These are phyloP conservation scores for Pyricularia grisea DNA, from an alignment of 2,329 filamentous ascomycete genomes.

Conservation along the genomic window DNA sequence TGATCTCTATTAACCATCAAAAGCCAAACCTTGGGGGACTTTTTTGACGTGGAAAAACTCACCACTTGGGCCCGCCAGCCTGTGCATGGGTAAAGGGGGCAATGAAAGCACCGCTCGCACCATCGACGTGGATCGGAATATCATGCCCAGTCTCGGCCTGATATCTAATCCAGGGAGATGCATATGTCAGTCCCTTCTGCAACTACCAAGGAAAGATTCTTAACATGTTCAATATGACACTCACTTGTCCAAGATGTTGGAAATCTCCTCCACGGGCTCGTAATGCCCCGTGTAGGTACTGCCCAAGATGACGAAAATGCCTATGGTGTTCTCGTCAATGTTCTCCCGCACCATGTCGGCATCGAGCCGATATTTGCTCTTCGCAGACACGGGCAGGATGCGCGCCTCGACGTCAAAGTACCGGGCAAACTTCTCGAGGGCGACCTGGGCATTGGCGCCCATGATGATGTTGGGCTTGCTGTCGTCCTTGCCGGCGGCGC, in stretches of 20 bases:
- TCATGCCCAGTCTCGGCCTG: conserved; percentile 51
- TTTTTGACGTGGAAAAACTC: conserved; percentile 8
- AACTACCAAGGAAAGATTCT: neutral
- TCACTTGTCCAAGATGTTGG: conserved; percentile 46
- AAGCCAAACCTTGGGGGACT: neutral
- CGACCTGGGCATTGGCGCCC: conserved; percentile 65
- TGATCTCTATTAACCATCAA: neutral
- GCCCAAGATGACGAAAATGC: conserved; percentile 64
- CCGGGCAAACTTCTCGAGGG: conserved; percentile 61
- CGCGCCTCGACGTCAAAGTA: conserved; percentile 67
- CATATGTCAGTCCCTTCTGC: neutral
- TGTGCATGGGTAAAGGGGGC: conserved; percentile 50
- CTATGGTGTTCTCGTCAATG: conserved; percentile 68
- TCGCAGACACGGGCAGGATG: conserved; percentile 52
- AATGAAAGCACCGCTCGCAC: conserved; percentile 51
- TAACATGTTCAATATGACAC: neutral
- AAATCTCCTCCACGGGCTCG: conserved; percentile 61
- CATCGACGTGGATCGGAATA: conserved; percentile 61
- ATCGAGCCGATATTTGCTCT: conserved; percentile 53
- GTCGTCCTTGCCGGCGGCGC: conserved; percentile 50
- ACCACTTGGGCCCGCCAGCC: conserved; percentile 49
- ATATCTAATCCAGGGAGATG: conserved; percentile 23
- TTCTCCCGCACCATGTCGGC: conserved; percentile 54
- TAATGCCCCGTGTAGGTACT: conserved; percentile 68
- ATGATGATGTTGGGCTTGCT: conserved; percentile 64